Percentiles rank a stretch among this genome's conserved stretches.
Conservation (phyloP, 176 grass and related monocot species). For the Musa schizocarpa region DNA sequence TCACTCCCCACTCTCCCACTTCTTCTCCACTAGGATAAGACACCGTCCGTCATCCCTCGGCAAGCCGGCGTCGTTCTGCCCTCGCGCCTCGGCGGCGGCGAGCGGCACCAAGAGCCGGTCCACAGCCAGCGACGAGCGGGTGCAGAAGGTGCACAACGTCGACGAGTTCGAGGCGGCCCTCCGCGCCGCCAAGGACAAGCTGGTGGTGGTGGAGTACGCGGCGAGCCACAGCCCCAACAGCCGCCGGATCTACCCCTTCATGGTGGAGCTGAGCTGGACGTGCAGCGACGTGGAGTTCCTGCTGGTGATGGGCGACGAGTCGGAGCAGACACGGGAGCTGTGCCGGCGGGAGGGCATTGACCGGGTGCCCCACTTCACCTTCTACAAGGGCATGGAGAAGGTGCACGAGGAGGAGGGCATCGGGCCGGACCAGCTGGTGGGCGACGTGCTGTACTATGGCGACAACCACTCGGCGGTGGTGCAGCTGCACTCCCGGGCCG, state of each 20-base stretch:
- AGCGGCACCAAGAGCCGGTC: conserved; percentile 20
- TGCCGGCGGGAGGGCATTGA: conserved; percentile 56
- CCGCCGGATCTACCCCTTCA: conserved; percentile 61
- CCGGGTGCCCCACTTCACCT: conserved; percentile 73
- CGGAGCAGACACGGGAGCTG: conserved; percentile 54
- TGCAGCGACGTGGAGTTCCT: conserved; percentile 92
- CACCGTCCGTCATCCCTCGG: neutral
- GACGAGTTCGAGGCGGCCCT: conserved; percentile 74
- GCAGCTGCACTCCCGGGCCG: conserved; percentile 52
- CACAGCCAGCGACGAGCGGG: conserved; percentile 24
- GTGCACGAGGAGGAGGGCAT: conserved; percentile 89
- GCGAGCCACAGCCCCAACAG: conserved; percentile 65
- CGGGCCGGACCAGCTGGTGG: conserved; percentile 59
- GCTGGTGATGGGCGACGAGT: conserved; percentile 91
- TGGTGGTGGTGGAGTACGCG: conserved; percentile 93
- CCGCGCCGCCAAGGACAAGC: conserved; percentile 49
- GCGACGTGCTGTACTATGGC: conserved; percentile 90
- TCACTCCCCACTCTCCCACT: neutral
- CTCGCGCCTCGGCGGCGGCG: conserved; percentile 10
- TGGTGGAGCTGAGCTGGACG: conserved; percentile 77
- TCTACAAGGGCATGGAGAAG: conserved; percentile 84
- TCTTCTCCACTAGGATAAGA: conserved; percentile 8
- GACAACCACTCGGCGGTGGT: conserved; percentile 70
- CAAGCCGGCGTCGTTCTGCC: conserved; percentile 1
- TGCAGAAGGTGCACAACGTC: conserved; percentile 47